Evolutionary conservation across 1,284 basidiomycete species (phyloP), one percentile per base, ranked within the genome.

Genomic region (Flammula alnicola): DNA sequence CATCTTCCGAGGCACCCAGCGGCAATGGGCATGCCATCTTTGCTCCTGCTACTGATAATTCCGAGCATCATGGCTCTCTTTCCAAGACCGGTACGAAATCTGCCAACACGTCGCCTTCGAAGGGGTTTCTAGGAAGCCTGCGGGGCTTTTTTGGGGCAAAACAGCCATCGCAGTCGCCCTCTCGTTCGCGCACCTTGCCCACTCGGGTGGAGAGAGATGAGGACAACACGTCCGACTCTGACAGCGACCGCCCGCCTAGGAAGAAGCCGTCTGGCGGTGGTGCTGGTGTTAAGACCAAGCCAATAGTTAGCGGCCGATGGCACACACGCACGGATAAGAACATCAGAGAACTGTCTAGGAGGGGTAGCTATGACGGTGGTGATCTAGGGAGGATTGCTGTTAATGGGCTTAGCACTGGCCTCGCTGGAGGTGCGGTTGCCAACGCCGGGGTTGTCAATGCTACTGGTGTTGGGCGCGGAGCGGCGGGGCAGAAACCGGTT

Each of bases 311-410:
- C 20, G 36, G 29, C 12, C 12, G 55, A 35, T 80, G 79, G 79
- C 65, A 70, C 37, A 79, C 75, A 29, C 64, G 80, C 39, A 81
- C 77, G 19, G 77, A 79, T 54, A 68, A 62, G 59, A 79, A 83
- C 58, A 51, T 81, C 37, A 67, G 65, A 47, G 58, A 57, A 12
- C 29, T 59, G 11, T 20, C 45, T 9, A 42, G 51, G 26, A 39
- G 30, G 17, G 43, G 41, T 12, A 59, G 57, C 19, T 51, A 51
- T 38, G 55, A 57, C 36, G 52, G 35, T n/a, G n/a, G 45, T 23
- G 44, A 29, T 4, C 40, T 33, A 9, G 25, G 16, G 12, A 35
- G 29, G 16, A 22, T 31, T 8, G 25, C 40, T n/a, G 22, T 37
- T 22, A 35, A 29, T 10, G 12, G 37, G 20, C 6, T 14, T 26